These are phyloP conservation scores for Piromyces finnis DNA, from an alignment of 192 early-diverging fungal genomes.

Conservation along the genomic window DNA sequence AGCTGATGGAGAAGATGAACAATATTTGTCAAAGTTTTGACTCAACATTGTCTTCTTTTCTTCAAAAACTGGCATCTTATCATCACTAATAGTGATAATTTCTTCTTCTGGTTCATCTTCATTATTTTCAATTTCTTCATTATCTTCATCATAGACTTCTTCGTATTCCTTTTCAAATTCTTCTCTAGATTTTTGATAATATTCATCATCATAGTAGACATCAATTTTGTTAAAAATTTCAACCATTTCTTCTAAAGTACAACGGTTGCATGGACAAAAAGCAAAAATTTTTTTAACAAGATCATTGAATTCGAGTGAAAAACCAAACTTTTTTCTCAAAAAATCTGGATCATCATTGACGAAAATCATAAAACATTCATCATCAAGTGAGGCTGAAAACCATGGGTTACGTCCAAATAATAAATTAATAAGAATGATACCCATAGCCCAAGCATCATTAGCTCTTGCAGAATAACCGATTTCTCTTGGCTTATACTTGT, in stretches of 20 bases:
- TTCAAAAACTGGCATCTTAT: not conserved
- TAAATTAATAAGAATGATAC: slow-evolving; percentile 77
- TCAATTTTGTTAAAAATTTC: not conserved
- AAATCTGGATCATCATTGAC: not conserved
- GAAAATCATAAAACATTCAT: not conserved
- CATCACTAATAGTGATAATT: not conserved
- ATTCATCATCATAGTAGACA: not conserved
- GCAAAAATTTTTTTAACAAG: not conserved
- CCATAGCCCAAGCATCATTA: slow-evolving; percentile 79
- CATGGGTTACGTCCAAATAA: slow-evolving; percentile 67
- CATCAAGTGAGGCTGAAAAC: slow-evolving; percentile 3
- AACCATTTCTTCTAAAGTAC: not conserved
- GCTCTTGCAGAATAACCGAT: slow-evolving; percentile 41
- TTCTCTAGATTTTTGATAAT: not conserved
- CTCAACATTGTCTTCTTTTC: not conserved
- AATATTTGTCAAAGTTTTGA: not conserved
- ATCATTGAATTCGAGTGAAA: not conserved
- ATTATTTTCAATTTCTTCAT: not conserved
- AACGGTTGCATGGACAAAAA: not conserved
- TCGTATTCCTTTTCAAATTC: not conserved
- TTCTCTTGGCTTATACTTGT: slow-evolving; percentile 3
- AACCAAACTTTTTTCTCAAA: not conserved
- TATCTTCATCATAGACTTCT: not conserved
- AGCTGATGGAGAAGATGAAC: not conserved
- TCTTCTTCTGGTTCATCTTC: not conserved